phyloP scores from a whole-genome alignment of 192 early-diverging fungal genomes.

The Radiomyces spectabilis region DNA sequence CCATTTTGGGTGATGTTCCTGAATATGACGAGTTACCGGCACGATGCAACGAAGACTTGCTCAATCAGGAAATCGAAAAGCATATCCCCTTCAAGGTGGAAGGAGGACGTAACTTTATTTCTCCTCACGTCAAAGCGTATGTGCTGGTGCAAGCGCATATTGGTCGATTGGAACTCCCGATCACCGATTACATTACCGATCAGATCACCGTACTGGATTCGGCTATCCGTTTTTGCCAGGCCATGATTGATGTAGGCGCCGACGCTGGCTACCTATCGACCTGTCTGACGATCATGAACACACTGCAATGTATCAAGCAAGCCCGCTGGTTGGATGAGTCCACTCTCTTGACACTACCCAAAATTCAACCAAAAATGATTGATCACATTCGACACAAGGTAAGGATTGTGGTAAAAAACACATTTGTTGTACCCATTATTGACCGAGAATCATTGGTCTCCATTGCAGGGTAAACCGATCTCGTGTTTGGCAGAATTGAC shows the following conservation, averaged over 20 bases:
- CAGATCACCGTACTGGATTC: slow-evolving; percentile 86
- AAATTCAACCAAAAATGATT: slow-evolving; percentile 32
- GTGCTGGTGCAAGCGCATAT: slow-evolving; percentile 87
- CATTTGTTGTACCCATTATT: neutral
- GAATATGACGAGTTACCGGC: slow-evolving; percentile 93
- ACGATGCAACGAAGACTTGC: slow-evolving; percentile 89
- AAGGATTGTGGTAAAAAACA: neutral
- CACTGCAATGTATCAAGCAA: slow-evolving; percentile 92
- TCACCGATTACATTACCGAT: slow-evolving; percentile 89
- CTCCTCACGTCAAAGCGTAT: slow-evolving; percentile 87
- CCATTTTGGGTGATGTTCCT: slow-evolving; percentile 70
- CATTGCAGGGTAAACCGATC: slow-evolving; percentile 14
- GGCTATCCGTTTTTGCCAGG: slow-evolving; percentile 83
- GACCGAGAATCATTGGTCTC: neutral
- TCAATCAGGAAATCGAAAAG: slow-evolving; percentile 78
- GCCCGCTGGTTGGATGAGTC: slow-evolving; percentile 78
- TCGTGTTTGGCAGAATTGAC: slow-evolving; percentile 30
- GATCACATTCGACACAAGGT: slow-evolving; percentile 17
- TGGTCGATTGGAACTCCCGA: slow-evolving; percentile 70
- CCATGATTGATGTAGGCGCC: slow-evolving; percentile 87
- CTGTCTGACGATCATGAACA: slow-evolving; percentile 65
- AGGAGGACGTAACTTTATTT: slow-evolving; percentile 57
- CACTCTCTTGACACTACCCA: slow-evolving; percentile 60
- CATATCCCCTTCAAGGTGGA: slow-evolving; percentile 60
- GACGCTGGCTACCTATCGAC: slow-evolving; percentile 59